These are phyloP conservation scores for Magnusiomyces magnusii DNA, from an alignment of 1,139 yeast genomes.

Conservation along the genomic window DNA sequence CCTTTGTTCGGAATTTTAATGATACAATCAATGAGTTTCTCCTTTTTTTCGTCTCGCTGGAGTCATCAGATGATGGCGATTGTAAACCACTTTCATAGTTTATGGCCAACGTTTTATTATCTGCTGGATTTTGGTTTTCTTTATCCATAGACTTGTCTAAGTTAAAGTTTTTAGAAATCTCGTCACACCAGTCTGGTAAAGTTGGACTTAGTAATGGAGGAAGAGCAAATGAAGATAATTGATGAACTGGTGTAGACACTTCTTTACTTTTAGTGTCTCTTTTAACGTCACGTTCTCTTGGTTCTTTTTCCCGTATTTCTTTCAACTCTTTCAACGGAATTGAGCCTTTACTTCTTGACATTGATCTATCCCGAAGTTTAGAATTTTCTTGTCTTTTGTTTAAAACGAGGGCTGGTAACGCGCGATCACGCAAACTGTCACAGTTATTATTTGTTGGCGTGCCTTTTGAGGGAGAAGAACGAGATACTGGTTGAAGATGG, in stretches of 20 bases:
- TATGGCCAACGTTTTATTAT: not conserved
- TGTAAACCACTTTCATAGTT: not conserved
- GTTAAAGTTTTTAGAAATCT: constrained; percentile 3
- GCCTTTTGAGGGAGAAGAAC: not conserved
- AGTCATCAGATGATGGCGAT: not conserved
- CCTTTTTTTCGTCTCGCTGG: not conserved
- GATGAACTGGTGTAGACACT: not conserved
- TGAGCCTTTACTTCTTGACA: not conserved
- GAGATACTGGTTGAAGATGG: not conserved
- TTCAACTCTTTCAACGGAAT: not conserved
- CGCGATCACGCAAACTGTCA: not conserved
- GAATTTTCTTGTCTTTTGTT: not conserved
- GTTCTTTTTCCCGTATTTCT: constrained; percentile 1
- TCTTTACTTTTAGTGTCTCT: constrained; percentile 4
- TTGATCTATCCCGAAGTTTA: not conserved
- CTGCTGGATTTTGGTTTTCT: not conserved
- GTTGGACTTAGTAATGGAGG: constrained; percentile 35
- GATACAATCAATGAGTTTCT: constrained; percentile 5
- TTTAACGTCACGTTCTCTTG: not conserved
- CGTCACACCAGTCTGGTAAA: constrained; percentile 29
- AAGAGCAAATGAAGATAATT: constrained; percentile 26
- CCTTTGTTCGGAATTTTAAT: not conserved
- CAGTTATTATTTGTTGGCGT: not conserved
- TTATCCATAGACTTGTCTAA: not conserved
- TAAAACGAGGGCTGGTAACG: constrained; percentile 2